A percentile compares a stretch with the other conserved stretches of the same genome.
Conservation (phyloP, 768 basidiomycete genomes). For the Rhizopogon sp. region DNA sequence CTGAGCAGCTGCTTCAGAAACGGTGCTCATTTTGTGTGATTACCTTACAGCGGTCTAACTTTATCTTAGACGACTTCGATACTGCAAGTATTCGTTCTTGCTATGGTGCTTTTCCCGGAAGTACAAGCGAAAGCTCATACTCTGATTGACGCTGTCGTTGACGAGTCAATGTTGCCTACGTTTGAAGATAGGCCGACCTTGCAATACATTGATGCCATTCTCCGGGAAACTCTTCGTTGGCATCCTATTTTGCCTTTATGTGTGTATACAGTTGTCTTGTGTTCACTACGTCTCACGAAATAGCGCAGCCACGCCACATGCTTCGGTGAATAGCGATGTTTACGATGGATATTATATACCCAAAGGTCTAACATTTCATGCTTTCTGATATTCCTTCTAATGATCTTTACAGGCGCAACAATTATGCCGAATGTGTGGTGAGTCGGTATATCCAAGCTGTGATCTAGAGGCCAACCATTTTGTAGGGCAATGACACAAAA, state of each 20-base stretch:
- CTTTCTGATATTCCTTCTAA: not conserved
- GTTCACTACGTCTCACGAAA: not conserved
- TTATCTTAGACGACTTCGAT: constrained; percentile 17
- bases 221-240: constrained; percentile 26
- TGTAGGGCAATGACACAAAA: constrained; percentile 31
- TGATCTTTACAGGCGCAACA: constrained; percentile 12
- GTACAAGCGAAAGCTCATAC: constrained; percentile 22
- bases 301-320: constrained; percentile 13
- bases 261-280: constrained; percentile 3
- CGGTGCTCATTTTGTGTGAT: not conserved
- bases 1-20: constrained; percentile 14
- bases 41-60: not conserved
- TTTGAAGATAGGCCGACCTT: constrained; percentile 19
- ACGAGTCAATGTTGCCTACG: constrained; percentile 20
- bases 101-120: constrained; percentile 29
- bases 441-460: not conserved
- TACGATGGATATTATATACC: constrained; percentile 25
- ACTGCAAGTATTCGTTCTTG: constrained; percentile 27
- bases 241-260: constrained; percentile 17
- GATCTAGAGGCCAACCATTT: not conserved
- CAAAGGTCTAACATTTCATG: constrained; percentile 7
- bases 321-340: constrained; percentile 14
- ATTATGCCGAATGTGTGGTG: constrained; percentile 25
- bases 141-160: constrained; percentile 23
- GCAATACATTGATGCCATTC: constrained; percentile 22